Evolutionary conservation across 345 rosid genomes (phyloP), one percentile per base, ranked within the genome.

Genomic region (Stellera chamaejasme): DNA sequence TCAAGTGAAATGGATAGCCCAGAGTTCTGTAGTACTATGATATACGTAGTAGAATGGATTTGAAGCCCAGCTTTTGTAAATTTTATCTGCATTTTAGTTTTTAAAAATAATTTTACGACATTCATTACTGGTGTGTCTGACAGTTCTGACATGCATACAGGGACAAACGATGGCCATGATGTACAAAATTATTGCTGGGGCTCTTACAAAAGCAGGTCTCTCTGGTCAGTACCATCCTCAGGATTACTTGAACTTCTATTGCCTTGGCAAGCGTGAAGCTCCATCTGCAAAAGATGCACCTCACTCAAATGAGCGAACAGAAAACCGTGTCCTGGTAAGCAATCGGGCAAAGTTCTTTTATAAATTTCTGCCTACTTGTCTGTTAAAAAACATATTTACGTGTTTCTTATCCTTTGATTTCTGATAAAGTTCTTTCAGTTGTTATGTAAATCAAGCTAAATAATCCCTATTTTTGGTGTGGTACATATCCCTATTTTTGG

Each of bases 81-180:
- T 32, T 32, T 32, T 7, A 4, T 32, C 39, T 32, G 39, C 39
- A 32, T 32, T 32, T 32, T 32, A 32, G 5, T 32, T 1, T 32
- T 32, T 32, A 3, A 32, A 28, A 28, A 7, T 32, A 32, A 32
- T 1, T 32, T 32, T 32, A 32, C 39, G 39, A 4, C 39, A 32
- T 32, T 32, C 39, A 32, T 32, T 32, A 32, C 39, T 32, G 39
- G 7, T 32, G 7, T 32, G 5, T 32, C 7, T 32, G 39, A 4
- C 43, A 42, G 13, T 13, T 52, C n/a, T 14, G 54, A 10, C 64
- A 52, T 71, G 62, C 60, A 43, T 41, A 8, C 69, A 85, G 89
- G 77, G 78, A 23, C 89, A 85, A 64, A 85, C 94, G 14, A 81
- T 85, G 82, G 23, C 60, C 6, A 82, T 80, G 89, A 85, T 85